Conservation (phyloP, 805 yeast species). For the Teunomyces lycoperdinae region DNA sequence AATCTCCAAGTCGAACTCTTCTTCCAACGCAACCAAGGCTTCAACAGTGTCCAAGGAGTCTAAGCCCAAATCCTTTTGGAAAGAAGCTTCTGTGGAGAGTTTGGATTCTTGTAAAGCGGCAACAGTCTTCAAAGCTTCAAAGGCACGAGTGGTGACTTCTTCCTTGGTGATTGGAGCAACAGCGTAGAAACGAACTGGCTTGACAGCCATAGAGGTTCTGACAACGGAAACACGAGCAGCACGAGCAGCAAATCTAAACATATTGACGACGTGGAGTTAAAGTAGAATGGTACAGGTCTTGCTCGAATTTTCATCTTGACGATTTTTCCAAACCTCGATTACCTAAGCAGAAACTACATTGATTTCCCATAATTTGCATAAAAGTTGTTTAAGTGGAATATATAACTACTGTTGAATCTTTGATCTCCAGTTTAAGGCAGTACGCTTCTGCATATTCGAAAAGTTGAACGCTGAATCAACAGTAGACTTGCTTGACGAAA, state of each 20-base stretch:
- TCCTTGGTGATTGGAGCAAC: conserved; percentile 66
- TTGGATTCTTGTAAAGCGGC: conserved; percentile 46
- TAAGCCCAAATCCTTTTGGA: conserved; percentile 74
- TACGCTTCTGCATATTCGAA: conserved; percentile 22
- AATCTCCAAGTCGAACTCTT: conserved; percentile 76
- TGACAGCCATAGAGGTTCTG: conserved; percentile 27
- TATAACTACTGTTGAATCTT: background rate
- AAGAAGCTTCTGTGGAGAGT: conserved; percentile 46
- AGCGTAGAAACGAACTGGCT: conserved; percentile 52
- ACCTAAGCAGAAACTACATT: background rate
- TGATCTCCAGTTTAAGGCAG: conserved; percentile 41
- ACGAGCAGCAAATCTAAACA: conserved; percentile 56
- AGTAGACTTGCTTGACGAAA: conserved; percentile 20
- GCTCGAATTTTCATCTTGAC: conserved; percentile 1
- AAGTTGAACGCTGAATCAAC: conserved; percentile 8
- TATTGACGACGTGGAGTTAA: conserved; percentile 13
- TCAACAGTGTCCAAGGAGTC: conserved; percentile 95
- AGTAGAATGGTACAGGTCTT: conserved; percentile 1
- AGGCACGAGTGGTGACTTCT: conserved; percentile 79
- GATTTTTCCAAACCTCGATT: conserved; percentile 1
- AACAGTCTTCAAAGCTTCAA: conserved; percentile 68
- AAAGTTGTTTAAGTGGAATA: background rate
- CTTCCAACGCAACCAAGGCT: conserved; percentile 94
- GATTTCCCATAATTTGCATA: background rate
- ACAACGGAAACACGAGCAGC: conserved; percentile 34